Conservation (phyloP, 2,329 filamentous ascomycete genomes). For the Trichoderma hamatum region DNA sequence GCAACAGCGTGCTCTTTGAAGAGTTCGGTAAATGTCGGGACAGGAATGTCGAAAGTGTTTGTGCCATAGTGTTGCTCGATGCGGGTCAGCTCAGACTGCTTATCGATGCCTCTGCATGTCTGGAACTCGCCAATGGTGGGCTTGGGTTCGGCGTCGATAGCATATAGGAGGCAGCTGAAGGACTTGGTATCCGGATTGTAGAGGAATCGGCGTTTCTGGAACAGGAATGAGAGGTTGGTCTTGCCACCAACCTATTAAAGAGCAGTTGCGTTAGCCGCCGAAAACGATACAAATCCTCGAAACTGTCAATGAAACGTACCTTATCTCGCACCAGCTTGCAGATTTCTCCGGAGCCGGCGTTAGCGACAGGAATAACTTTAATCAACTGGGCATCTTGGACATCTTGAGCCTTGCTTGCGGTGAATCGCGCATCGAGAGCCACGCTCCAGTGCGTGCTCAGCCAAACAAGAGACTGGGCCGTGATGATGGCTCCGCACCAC, state of each 20-base stretch:
- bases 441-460: slow-evolving; percentile 98
- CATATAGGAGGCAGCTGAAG: slow-evolving; percentile 83
- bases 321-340: slow-evolving; percentile 78
- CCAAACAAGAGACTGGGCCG: slow-evolving; percentile 86
- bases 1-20: slow-evolving; percentile 99
- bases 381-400: slow-evolving; percentile 80
- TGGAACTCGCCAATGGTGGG: slow-evolving; percentile 80
- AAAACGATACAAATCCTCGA: neutral
- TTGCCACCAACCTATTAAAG: slow-evolving; percentile 65
- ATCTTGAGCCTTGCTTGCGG: slow-evolving; percentile 68
- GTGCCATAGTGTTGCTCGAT: slow-evolving; percentile 91
- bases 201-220: slow-evolving; percentile 96
- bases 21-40: slow-evolving; percentile 91
- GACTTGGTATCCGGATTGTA: slow-evolving; percentile 70
- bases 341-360: slow-evolving; percentile 88
- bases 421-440: slow-evolving; percentile 80
- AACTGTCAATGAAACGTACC: slow-evolving; percentile 41
- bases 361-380: slow-evolving; percentile 88
- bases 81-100: slow-evolving; percentile 73
- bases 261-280: neutral
- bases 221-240: slow-evolving; percentile 82
- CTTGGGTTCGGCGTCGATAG: slow-evolving; percentile 83
- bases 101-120: slow-evolving; percentile 72
- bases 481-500: slow-evolving; percentile 86
- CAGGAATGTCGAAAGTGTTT: slow-evolving; percentile 97